phyloP scores from a whole-genome alignment of 306 rosid species.

The Vigna mungo region DNA sequence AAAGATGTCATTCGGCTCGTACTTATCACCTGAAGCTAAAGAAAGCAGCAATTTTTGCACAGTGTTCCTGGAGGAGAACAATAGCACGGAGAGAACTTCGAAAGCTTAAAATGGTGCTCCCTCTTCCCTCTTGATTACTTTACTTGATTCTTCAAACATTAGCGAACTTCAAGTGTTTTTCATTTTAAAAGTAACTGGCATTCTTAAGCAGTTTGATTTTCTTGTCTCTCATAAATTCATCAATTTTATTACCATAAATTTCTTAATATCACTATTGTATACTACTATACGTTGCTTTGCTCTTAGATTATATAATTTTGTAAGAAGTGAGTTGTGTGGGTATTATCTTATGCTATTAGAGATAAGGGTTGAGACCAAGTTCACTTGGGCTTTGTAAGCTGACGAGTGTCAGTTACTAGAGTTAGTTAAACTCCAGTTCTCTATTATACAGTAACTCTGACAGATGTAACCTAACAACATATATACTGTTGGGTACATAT shows the following conservation, averaged over 20 bases:
- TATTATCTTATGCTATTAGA: neutral
- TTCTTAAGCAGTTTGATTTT: constrained; percentile 4
- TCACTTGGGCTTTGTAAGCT: neutral
- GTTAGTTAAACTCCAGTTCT: too few relatives aligned
- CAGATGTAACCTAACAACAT: neutral
- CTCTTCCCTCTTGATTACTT: constrained; percentile 26
- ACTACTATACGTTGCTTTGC: neutral
- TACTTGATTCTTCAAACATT: constrained; percentile 23
- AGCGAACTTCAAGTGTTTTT: constrained; percentile 16
- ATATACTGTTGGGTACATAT: neutral
- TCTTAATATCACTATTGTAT: neutral
- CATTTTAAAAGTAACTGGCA: constrained; percentile 22
- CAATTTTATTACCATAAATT: neutral
- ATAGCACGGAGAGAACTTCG: constrained; percentile 72
- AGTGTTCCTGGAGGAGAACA: constrained; percentile 74
- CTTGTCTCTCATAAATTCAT: neutral
- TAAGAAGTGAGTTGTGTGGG: neutral
- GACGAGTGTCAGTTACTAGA: too few relatives aligned
- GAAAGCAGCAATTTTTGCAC: constrained; percentile 65
- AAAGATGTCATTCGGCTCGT: constrained; percentile 54
- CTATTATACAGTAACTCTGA: neutral
- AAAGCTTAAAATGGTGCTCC: constrained; percentile 72
- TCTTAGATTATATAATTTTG: constrained; percentile 4
- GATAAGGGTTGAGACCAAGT: neutral
- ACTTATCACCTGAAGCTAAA: constrained; percentile 49